Conservation (phyloP, 768 basidiomycete species). For the Lactarius quietus region DNA sequence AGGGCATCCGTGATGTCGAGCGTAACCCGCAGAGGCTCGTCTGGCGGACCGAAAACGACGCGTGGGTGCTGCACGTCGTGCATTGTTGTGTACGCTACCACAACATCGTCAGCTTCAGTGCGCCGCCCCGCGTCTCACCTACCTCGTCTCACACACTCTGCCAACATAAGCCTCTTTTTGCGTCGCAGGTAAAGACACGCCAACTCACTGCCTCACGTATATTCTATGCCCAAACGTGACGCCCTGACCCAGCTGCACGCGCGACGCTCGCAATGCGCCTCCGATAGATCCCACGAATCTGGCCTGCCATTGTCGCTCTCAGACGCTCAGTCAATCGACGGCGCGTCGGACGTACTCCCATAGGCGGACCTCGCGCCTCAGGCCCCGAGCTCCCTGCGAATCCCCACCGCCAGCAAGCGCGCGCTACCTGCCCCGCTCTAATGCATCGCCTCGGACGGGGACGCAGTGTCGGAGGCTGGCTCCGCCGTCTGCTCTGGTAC, state of each 20-base stretch:
- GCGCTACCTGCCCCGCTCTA: constrained; percentile 18
- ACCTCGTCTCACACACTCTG: background rate
- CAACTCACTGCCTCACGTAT: constrained; percentile 65
- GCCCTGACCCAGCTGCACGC: constrained; percentile 47
- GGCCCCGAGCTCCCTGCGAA: constrained; percentile 28
- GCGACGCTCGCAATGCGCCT: constrained; percentile 60
- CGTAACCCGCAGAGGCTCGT: constrained; percentile 64
- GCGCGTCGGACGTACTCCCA: constrained; percentile 27
- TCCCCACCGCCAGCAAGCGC: background rate
- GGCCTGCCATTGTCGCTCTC: constrained; percentile 39
- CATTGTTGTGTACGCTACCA: constrained; percentile 82
- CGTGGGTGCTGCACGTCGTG: constrained; percentile 75
- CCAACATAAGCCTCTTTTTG: background rate
- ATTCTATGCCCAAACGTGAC: constrained; percentile 74
- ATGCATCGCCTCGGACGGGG: constrained; percentile 34
- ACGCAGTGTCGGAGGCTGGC: constrained; percentile 29
- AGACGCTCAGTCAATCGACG: constrained; percentile 28
- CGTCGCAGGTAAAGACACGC: constrained; percentile 48
- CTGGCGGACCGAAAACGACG: constrained; percentile 68
- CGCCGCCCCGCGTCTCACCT: constrained; percentile 34
- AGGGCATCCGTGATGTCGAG: too few relatives aligned
- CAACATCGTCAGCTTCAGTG: constrained; percentile 78
- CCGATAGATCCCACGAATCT: constrained; percentile 59
- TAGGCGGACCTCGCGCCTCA: constrained; percentile 27
- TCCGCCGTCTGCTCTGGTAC: background rate